phyloP scores from a whole-genome alignment of 148 eudicot genomes.

The Talinum fruticosum region DNA sequence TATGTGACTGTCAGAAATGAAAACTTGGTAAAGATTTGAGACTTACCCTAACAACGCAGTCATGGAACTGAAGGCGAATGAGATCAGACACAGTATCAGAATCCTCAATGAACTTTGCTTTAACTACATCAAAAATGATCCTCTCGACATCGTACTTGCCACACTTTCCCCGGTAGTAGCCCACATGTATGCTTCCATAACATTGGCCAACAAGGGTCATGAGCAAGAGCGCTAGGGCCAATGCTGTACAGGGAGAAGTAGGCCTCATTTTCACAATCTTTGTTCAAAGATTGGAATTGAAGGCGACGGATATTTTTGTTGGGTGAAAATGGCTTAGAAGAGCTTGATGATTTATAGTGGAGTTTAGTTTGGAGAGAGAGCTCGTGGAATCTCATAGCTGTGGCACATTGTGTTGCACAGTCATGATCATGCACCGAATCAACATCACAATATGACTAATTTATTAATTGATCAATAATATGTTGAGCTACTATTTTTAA shows the following conservation, averaged over 20 bases:
- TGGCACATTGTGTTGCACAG: neutral
- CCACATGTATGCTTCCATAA: slow-evolving; percentile 29
- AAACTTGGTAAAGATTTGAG: no score
- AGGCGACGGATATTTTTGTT: neutral
- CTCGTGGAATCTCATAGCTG: neutral
- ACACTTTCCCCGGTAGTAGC: slow-evolving; percentile 53
- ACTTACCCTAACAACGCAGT: slow-evolving; percentile 57
- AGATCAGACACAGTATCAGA: slow-evolving; percentile 38
- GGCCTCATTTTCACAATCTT: slow-evolving; percentile 23
- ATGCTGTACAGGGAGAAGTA: slow-evolving; percentile 10
- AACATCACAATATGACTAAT: neutral
- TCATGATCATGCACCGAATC: neutral
- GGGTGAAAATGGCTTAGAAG: slow-evolving; percentile 6
- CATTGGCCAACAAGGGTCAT: slow-evolving; percentile 35
- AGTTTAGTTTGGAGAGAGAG: neutral
- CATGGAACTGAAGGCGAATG: slow-evolving; percentile 55
- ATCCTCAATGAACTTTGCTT: slow-evolving; percentile 21
- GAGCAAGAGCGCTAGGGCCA: slow-evolving; percentile 35
- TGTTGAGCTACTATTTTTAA: no score
- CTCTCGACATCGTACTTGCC: slow-evolving; percentile 36
- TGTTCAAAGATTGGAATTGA: neutral
- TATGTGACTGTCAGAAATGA: neutral
- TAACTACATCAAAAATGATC: slow-evolving; percentile 31
- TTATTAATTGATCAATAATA: no score
- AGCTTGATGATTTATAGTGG: neutral